phyloP scores from a whole-genome alignment of 495 filamentous ascomycete species.

The Jackrogersella multiformis region DNA sequence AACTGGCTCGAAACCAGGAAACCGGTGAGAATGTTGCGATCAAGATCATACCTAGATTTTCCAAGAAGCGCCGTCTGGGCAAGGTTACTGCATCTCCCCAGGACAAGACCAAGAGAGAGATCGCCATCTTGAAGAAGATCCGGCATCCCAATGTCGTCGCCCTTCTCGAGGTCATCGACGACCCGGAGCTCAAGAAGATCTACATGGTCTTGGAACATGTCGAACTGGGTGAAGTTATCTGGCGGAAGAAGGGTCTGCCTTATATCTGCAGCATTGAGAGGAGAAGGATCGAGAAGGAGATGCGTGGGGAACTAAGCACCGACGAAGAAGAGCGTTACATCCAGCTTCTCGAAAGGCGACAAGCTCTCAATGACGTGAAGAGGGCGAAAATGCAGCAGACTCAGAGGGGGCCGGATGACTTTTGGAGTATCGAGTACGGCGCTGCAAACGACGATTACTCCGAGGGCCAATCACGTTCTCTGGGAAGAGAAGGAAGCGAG shows the following conservation, averaged over 20 bases:
- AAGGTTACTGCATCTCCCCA: constrained; percentile 71
- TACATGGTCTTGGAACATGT: constrained; percentile 97
- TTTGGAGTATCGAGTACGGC: constrained; percentile 85
- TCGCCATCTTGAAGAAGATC: constrained; percentile 98
- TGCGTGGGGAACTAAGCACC: constrained; percentile 65
- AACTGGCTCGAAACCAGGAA: constrained; percentile 81
- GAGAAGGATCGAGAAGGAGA: constrained; percentile 76
- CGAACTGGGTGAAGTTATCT: constrained; percentile 90
- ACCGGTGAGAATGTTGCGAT: constrained; percentile 89
- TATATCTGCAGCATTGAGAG: constrained; percentile 86
- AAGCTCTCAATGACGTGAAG: constrained; percentile 64
- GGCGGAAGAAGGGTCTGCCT: constrained; percentile 83
- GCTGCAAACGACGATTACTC: constrained; percentile 69
- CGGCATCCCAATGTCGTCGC: constrained; percentile 95
- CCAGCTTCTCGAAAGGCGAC: constrained; percentile 63
- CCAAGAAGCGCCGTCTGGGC: constrained; percentile 90
- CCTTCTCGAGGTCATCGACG: constrained; percentile 95
- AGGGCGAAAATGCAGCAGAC: constrained; percentile 54
- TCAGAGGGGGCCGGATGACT: constrained; percentile 61
- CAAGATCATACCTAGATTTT: constrained; percentile 97
- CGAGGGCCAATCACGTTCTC: constrained; percentile 49
- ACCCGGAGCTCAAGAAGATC: constrained; percentile 93
- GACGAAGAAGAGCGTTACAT: constrained; percentile 72
- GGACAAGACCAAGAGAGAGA: constrained; percentile 95
- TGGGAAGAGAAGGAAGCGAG: constrained; percentile 46